Conservation (phyloP, 441 rosid species). For the Metrosideros polymorpha region DNA sequence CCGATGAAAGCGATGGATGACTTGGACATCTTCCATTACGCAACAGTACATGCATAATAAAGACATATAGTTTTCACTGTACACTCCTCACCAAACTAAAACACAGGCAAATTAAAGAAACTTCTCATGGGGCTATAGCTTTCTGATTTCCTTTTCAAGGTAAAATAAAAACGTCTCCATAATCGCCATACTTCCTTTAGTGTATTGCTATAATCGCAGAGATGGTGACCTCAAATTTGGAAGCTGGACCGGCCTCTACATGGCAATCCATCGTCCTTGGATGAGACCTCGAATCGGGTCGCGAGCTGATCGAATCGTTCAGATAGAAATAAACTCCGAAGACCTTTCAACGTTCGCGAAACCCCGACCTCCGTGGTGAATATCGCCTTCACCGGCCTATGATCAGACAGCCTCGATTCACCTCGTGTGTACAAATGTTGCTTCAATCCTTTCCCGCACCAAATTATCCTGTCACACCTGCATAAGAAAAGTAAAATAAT, state of each 20-base stretch:
- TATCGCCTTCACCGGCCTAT: slow-evolving; percentile 60
- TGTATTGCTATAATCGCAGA: neutral
- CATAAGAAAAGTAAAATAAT: neutral
- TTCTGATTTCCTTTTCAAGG: neutral
- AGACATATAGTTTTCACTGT: neutral
- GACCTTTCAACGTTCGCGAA: slow-evolving; percentile 7
- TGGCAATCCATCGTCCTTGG: slow-evolving; percentile 19
- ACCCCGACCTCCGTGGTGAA: slow-evolving; percentile 40
- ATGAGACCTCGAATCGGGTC: slow-evolving; percentile 13
- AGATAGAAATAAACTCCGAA: slow-evolving; percentile 39
- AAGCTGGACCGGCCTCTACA: slow-evolving; percentile 29
- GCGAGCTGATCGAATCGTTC: slow-evolving; percentile 40
- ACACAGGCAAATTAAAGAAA: neutral
- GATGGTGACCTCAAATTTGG: neutral
- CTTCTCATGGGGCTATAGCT: neutral
- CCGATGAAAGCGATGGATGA: slow-evolving; percentile 7
- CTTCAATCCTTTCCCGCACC: slow-evolving; percentile 51
- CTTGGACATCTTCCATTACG: neutral
- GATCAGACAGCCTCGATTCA: slow-evolving; percentile 64
- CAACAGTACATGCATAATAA: neutral
- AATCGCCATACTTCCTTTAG: neutral
- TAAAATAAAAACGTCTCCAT: neutral
- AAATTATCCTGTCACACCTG: slow-evolving; percentile 75
- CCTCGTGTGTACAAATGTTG: slow-evolving; percentile 46
- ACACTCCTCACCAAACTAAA: slow-evolving; percentile 6